A percentile compares a stretch with the other conserved stretches of the same genome.
Evolutionary conservation across 1,139 yeast genomes (phyloP).

Genomic region (Groenewaldozyma auringiensis): DNA sequence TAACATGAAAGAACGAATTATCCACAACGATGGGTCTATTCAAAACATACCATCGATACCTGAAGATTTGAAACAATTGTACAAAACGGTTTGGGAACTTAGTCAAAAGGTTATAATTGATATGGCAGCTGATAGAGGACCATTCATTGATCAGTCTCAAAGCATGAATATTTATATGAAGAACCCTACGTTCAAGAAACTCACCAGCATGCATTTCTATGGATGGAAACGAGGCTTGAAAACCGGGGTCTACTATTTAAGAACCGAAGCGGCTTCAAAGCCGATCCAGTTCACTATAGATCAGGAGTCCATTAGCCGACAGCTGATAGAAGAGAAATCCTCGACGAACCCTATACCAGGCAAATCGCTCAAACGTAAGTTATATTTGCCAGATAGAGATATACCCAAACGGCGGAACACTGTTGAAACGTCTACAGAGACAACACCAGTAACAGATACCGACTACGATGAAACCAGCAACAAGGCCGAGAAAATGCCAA

Average conservation of each 20-base stretch:
- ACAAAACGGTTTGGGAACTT: conserved; percentile 90
- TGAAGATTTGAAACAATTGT: conserved; percentile 53
- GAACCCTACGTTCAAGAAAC: conserved; percentile 69
- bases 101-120: conserved; percentile 70
- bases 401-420: not conserved
- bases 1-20: conserved; percentile 58
- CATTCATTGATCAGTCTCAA: conserved; percentile 86
- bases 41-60: conserved; percentile 65
- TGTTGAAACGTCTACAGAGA: not conserved
- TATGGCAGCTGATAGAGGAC: conserved; percentile 83
- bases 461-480: not conserved
- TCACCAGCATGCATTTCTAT: conserved; percentile 83
- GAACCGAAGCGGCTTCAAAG: conserved; percentile 86
- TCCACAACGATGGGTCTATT: conserved; percentile 68
- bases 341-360: no score
- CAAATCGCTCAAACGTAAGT: conserved; percentile 4
- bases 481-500: not conserved
- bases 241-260: conserved; percentile 85
- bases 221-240: conserved; percentile 87
- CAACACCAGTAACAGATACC: not conserved
- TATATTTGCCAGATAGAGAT: not conserved
- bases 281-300: conserved; percentile 80
- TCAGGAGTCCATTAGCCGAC: conserved; percentile 31
- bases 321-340: not conserved
- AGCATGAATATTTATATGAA: conserved; percentile 69